Percentiles rank a stretch among this genome's conserved stretches.
Conservation (phyloP, 805 yeast genomes). For the Ogataea thermomethanolica region DNA sequence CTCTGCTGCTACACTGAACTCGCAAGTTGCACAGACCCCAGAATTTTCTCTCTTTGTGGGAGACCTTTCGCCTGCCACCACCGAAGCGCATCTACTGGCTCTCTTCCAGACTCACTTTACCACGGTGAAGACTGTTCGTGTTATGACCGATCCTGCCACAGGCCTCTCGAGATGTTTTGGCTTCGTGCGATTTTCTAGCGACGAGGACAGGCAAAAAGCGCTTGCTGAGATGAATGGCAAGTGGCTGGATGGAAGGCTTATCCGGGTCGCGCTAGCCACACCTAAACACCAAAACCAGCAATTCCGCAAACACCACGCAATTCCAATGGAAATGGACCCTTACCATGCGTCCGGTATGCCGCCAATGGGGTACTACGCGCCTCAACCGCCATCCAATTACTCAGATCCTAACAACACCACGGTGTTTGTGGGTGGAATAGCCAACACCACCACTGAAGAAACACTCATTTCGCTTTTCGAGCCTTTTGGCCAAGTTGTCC, state of each 20-base stretch:
- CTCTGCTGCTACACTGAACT: conserved; percentile 69
- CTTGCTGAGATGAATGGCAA: conserved; percentile 73
- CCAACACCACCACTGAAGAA: conserved; percentile 59
- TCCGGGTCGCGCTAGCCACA: conserved; percentile 76
- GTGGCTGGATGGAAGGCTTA: conserved; percentile 74
- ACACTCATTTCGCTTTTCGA: conserved; percentile 59
- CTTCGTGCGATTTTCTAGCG: conserved; percentile 71
- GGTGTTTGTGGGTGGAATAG: conserved; percentile 64
- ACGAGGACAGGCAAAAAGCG: conserved; percentile 65
- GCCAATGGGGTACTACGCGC: conserved; percentile 26
- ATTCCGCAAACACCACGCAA: conserved; percentile 20
- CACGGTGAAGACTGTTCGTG: conserved; percentile 74
- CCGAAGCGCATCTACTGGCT: conserved; percentile 74
- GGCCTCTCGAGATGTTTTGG: conserved; percentile 80
- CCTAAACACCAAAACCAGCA: conserved; percentile 48
- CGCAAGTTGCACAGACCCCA: conserved; percentile 70
- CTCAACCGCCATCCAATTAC: conserved; percentile 25
- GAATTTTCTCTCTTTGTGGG: conserved; percentile 82
- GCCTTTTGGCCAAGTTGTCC: conserved; percentile 69
- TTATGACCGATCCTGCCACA: conserved; percentile 80
- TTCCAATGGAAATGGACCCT: conserved; percentile 22
- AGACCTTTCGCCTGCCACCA: conserved; percentile 71
- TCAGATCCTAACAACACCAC: conserved; percentile 73
- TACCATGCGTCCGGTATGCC: conserved; percentile 21
- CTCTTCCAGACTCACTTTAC: conserved; percentile 64